Evolutionary conservation across 2,329 filamentous ascomycete species (phyloP).

Genomic region (Penicillium sp.): DNA sequence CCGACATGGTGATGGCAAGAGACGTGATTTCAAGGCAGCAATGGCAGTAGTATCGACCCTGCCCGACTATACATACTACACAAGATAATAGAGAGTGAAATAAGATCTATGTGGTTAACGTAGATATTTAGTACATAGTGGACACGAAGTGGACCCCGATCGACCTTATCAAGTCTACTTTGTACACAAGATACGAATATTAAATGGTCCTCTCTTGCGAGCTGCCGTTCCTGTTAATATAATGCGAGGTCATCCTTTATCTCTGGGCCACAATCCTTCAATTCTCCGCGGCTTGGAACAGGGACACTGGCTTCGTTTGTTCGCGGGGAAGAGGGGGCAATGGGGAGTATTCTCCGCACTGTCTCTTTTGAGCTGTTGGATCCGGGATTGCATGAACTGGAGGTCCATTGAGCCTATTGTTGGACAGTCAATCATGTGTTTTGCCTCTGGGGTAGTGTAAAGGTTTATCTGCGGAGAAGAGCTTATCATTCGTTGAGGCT

Average conservation of each 20-base stretch:
- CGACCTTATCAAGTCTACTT: neutral
- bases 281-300: neutral
- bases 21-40: neutral
- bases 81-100: neutral
- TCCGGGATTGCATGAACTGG: constrained; percentile 16
- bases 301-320: neutral
- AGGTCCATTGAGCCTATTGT: neutral
- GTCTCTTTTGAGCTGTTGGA: constrained; percentile 17
- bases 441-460: neutral
- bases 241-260: constrained; percentile 25
- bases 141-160: neutral
- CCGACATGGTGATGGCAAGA: neutral
- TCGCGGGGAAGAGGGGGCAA: constrained; percentile 10
- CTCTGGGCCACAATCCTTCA: neutral
- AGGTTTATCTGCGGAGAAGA: constrained; percentile 12
- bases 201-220: constrained; percentile 4
- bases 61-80: neutral
- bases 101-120: neutral
- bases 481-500: constrained; percentile 17
- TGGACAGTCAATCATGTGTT: neutral
- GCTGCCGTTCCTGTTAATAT: constrained; percentile 29
- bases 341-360: neutral
- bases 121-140: neutral
- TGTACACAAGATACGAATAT: neutral
- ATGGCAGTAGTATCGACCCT: neutral